These are phyloP conservation scores for Myriangium duriaei DNA, from an alignment of 2,329 filamentous ascomycete genomes.

Conservation along the genomic window DNA sequence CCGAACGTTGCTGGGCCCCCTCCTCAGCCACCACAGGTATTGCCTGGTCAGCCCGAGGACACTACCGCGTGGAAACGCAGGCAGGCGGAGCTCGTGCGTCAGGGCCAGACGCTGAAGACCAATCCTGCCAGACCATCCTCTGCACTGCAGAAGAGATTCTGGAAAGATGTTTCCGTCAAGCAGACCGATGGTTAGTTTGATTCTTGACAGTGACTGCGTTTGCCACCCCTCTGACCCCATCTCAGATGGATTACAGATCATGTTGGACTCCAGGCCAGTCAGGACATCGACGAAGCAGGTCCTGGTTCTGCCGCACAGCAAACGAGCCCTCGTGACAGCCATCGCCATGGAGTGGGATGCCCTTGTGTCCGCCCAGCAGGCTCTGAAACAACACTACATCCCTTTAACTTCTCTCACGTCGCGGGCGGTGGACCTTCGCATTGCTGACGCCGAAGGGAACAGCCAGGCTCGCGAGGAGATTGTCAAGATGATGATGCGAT, in stretches of 20 bases:
- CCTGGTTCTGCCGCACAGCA: constrained; percentile 59
- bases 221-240: too few relatives aligned
- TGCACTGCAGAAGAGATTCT: constrained; percentile 63
- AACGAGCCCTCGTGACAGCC: constrained; percentile 69
- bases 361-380: constrained; percentile 69
- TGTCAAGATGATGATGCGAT: constrained; percentile 59
- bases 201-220: too few relatives aligned
- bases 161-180: constrained; percentile 67
- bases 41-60: constrained; percentile 35
- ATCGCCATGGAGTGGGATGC: constrained; percentile 91
- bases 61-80: constrained; percentile 36
- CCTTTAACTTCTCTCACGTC: constrained; percentile 77
- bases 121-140: constrained; percentile 33
- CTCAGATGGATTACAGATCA: constrained; percentile 47
- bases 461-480: constrained; percentile 50
- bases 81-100: constrained; percentile 37
- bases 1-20: constrained; percentile 48
- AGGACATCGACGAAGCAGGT: constrained; percentile 62
- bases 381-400: constrained; percentile 74
- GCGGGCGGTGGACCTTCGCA: constrained; percentile 68
- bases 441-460: constrained; percentile 47
- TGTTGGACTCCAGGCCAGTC: constrained; percentile 68
- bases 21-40: constrained; percentile 42
- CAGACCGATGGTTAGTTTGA: constrained; percentile 47
- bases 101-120: constrained; percentile 31